Base-by-base conservation (phyloP, 1,284 basidiomycete species). In the Cryptococcus sp. region DNA sequence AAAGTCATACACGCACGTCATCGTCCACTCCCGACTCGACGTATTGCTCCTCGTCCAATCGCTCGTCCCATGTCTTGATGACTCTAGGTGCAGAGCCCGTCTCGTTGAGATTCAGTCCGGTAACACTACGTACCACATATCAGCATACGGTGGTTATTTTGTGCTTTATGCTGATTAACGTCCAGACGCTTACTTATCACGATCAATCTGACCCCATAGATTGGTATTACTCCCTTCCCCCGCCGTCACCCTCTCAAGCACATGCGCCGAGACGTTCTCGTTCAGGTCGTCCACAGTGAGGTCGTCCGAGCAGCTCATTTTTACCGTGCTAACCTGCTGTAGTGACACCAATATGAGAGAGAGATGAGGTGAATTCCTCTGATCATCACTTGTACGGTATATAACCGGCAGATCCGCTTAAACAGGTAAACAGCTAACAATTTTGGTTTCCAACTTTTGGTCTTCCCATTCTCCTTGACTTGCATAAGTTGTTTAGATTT, bases 21-120 rank as follows among this genome's bases (percentile, higher is more conserved):
- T 80, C 79, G 50, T 80, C 79, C 0, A 79, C 77, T 16, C 78
- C 78, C 19, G 71, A 74, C 56, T 78, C 73, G 6, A 79, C 71
- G 49, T 58, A 74, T 4, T 60, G 38, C 39, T 72, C 70, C 57
- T 78, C 77, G 45, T 73, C 71, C 40, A 76, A 59, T 40, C 78
- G 60, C 1, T 78, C 72, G 54, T 80, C 78, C 79, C 79, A 80
- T 0, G 72, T 68, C 66, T 80, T 80, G 69, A 80, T 77, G n/a
- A 78, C 73, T 41, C 63, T 69, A 2, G 73, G 68, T 2, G 74
- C 78, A 8, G 66, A 62, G 15, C 58, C 64, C 0, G 74, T 68
- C 17, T 74, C 69, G n/a, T 65, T 55, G 10, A 77, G 64, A 53
- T 79, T 79, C 22, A 78, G 59, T 8, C 78, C 78, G 2, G 69